Percentiles rank a stretch among this genome's conserved stretches.
Evolutionary conservation across 345 rosid genomes (phyloP).

Genomic region (Linum usitatissimum): DNA sequence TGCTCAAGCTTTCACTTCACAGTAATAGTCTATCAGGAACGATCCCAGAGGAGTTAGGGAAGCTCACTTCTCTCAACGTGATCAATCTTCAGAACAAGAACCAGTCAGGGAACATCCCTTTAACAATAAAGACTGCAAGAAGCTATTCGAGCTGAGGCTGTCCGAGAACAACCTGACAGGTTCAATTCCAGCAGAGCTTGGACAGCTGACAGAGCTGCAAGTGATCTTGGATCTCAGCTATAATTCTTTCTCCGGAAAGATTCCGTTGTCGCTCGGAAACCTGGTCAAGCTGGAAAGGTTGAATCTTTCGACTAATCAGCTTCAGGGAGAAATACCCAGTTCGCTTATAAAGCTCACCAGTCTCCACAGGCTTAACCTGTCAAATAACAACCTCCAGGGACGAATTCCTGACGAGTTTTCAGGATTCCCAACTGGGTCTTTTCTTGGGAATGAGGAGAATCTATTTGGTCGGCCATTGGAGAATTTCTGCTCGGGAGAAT

Average conservation of each 20-base stretch:
- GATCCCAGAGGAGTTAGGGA: constrained; percentile 55
- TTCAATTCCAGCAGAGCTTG: constrained; percentile 58
- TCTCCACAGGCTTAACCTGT: constrained; percentile 60
- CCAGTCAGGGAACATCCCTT: constrained; percentile 61
- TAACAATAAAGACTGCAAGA: constrained; percentile 55
- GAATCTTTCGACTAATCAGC: constrained; percentile 60
- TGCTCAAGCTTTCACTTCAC: constrained; percentile 61
- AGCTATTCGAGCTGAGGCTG: constrained; percentile 66
- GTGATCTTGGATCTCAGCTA: constrained; percentile 66
- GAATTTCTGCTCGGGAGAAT: constrained; percentile 23
- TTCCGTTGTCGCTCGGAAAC: constrained; percentile 55
- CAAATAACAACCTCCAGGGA: constrained; percentile 61
- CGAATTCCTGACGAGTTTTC: constrained; percentile 46
- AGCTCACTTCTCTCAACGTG: constrained; percentile 59
- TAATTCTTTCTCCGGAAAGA: constrained; percentile 45
- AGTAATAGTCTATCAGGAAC: constrained; percentile 49
- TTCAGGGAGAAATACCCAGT: constrained; percentile 48
- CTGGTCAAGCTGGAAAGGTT: constrained; percentile 60
- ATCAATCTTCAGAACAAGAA: constrained; percentile 63
- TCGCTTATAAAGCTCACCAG: constrained; percentile 64
- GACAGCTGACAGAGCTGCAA: constrained; percentile 64
- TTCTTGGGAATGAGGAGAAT: constrained; percentile 34
- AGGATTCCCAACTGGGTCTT: constrained; percentile 44
- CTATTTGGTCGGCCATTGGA: constrained; percentile 55
- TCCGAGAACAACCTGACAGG: constrained; percentile 56